A percentile compares a stretch with the other conserved stretches of the same genome.
phyloP scores from a whole-genome alignment of 495 filamentous ascomycete genomes.

The Xylaria venustula region DNA sequence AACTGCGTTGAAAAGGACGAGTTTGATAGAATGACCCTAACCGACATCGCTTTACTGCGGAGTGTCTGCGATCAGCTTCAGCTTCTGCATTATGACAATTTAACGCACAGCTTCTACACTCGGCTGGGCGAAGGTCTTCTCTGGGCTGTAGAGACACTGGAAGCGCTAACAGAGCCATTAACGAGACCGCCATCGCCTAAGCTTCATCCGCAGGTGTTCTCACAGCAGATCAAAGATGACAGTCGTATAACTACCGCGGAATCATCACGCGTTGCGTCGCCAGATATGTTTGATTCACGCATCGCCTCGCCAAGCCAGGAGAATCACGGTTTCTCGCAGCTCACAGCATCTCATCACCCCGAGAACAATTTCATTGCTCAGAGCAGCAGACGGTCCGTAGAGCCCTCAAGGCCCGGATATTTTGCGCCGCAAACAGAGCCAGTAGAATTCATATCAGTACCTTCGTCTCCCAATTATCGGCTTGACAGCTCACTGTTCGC shows the following conservation, averaged over 20 bases:
- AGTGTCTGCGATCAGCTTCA: constrained; percentile 5
- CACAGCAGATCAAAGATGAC: background rate
- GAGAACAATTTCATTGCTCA: constrained; percentile 10
- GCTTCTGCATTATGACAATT: constrained; percentile 12
- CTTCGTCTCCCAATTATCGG: background rate
- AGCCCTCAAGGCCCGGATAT: constrained; percentile 6
- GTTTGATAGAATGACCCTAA: background rate
- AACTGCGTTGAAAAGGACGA: constrained; percentile 6
- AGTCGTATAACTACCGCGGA: background rate
- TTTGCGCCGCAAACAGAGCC: constrained; percentile 8
- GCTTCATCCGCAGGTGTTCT: background rate
- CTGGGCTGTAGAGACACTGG: constrained; percentile 11
- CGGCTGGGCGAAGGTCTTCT: constrained; percentile 4
- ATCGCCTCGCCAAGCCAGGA: background rate
- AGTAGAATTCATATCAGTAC: constrained; percentile 2
- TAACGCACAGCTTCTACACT: constrained; percentile 14
- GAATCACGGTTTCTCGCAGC: background rate
- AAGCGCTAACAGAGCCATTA: background rate
- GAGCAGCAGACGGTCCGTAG: background rate
- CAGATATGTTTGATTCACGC: constrained; percentile 4
- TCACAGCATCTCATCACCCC: background rate
- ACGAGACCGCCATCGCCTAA: background rate
- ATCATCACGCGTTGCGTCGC: background rate
- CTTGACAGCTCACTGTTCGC: background rate
- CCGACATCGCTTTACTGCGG: constrained; percentile 11